Conservation (phyloP, 148 eudicot species). For the Heliamphora exappendiculata region DNA sequence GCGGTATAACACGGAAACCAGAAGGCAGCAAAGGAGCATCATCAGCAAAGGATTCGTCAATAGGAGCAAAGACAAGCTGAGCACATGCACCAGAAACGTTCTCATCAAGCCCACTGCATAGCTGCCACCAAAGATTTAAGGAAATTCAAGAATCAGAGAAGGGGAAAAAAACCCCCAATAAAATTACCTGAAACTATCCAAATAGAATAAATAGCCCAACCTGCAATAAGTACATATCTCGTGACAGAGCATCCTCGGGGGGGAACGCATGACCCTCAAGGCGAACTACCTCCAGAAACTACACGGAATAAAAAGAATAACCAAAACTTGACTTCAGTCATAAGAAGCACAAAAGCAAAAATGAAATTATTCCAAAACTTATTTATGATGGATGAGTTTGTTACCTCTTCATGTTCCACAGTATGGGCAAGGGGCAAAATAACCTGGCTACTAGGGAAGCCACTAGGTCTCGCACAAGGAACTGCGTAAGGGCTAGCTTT, state of each 20-base stretch:
- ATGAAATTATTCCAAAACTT: background rate
- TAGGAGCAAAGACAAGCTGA: conserved; percentile 64
- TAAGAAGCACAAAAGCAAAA: background rate
- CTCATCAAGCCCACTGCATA: conserved; percentile 58
- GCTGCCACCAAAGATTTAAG: conserved; percentile 18
- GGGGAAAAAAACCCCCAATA: background rate
- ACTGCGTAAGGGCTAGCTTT: conserved; percentile 44
- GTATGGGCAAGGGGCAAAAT: conserved; percentile 55
- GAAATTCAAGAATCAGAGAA: background rate
- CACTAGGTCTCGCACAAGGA: conserved; percentile 40
- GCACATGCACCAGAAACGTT: conserved; percentile 43
- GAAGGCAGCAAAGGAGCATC: conserved; percentile 58
- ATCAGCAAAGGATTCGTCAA: conserved; percentile 54
- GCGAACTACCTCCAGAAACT: conserved; percentile 51
- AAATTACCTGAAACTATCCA: background rate
- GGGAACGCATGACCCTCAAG: conserved; percentile 46
- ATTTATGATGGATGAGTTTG: background rate
- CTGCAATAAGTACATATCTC: conserved; percentile 52
- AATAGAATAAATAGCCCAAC: conserved; percentile 13
- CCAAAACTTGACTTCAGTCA: background rate
- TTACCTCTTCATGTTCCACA: conserved; percentile 57
- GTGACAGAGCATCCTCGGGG: conserved; percentile 41
- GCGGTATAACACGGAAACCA: conserved; percentile 54
- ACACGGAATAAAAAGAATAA: background rate
- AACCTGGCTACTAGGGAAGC: conserved; percentile 46